A percentile compares a stretch with the other conserved stretches of the same genome.
Evolutionary conservation across 2,329 filamentous ascomycete genomes (phyloP).

Genomic region (Pestalotiopsis sp.): DNA sequence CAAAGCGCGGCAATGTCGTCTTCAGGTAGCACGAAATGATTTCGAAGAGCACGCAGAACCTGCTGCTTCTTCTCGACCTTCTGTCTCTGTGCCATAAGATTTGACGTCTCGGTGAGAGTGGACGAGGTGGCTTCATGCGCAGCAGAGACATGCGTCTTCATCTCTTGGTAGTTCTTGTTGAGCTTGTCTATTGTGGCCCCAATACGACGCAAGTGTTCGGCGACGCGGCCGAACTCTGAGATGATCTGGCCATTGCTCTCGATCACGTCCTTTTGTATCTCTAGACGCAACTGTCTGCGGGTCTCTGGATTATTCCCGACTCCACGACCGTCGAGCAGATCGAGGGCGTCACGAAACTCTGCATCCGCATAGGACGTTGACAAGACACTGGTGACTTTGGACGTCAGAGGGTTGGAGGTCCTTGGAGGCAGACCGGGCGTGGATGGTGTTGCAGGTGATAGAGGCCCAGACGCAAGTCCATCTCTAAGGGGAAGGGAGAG

Average conservation of each 20-base stretch:
- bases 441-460: slow-evolving; percentile 32
- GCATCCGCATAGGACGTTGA: slow-evolving; percentile 91
- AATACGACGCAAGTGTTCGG: slow-evolving; percentile 88
- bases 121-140: slow-evolving; percentile 74
- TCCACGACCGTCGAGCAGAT: slow-evolving; percentile 71
- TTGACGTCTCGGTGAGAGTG: slow-evolving; percentile 74
- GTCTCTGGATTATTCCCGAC: slow-evolving; percentile 75
- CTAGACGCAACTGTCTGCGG: slow-evolving; percentile 74
- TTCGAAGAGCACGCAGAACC: slow-evolving; percentile 73
- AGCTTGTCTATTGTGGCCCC: slow-evolving; percentile 75
- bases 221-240: slow-evolving; percentile 83
- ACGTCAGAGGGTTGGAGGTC: slow-evolving; percentile 67
- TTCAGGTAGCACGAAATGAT: slow-evolving; percentile 82
- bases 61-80: slow-evolving; percentile 79
- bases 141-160: slow-evolving; percentile 74
- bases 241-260: slow-evolving; percentile 89
- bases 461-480: slow-evolving; percentile 23
- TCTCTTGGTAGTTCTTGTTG: slow-evolving; percentile 77
- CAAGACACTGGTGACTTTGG: slow-evolving; percentile 80
- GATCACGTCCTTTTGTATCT: slow-evolving; percentile 90
- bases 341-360: slow-evolving; percentile 83
- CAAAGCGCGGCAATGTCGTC: slow-evolving; percentile 77
- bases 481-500: slow-evolving; percentile 27
- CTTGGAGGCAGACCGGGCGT: slow-evolving; percentile 34
- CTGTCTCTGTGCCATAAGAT: slow-evolving; percentile 69